Evolutionary conservation across 345 rosid species (phyloP).

Genomic region (Syzygium aromaticum): DNA sequence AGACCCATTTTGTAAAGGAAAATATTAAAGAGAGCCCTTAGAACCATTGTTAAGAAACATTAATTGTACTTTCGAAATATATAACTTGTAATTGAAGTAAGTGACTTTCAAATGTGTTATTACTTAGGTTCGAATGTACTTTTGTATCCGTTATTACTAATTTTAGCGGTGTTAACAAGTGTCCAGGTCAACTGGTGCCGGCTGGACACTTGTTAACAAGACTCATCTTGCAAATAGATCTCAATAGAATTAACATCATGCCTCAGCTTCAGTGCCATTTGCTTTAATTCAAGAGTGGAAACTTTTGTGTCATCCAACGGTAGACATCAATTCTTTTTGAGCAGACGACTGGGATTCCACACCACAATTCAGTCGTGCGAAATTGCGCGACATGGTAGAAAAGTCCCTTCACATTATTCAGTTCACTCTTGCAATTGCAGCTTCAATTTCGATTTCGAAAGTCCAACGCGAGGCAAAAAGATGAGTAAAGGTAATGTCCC

Average conservation of each 20-base stretch:
- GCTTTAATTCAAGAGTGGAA: background rate
- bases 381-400: background rate
- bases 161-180: background rate
- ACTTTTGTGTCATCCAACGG: background rate
- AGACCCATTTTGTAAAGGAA: background rate
- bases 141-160: background rate
- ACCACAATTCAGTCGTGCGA: background rate
- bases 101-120: background rate
- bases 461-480: background rate
- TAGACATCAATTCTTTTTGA: background rate
- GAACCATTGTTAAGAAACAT: background rate
- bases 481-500: background rate
- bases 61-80: background rate
- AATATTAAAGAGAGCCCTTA: background rate
- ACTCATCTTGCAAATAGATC: background rate
- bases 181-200: background rate
- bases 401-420: background rate
- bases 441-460: background rate
- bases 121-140: background rate
- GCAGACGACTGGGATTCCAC: background rate
- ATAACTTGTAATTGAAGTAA: background rate
- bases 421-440: background rate
- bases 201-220: background rate
- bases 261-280: background rate
- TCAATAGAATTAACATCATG: background rate